phyloP scores from a whole-genome alignment of 805 yeast genomes.

The Saccharomycopsis sp. region DNA sequence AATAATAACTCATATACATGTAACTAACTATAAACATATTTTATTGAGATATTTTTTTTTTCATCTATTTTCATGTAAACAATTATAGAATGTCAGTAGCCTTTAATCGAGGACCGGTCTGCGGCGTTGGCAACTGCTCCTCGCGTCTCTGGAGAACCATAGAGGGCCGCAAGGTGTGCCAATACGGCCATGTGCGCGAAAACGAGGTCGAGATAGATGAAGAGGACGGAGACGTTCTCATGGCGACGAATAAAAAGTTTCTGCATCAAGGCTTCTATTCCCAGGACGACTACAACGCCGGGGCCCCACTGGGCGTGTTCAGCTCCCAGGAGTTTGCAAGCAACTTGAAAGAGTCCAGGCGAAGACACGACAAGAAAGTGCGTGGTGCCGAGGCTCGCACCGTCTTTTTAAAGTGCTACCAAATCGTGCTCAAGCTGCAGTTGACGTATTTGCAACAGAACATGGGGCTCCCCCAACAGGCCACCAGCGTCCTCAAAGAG shows the following conservation, averaged over 20 bases:
- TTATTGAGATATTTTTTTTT: too few relatives aligned
- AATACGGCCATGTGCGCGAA: slow-evolving; percentile 82
- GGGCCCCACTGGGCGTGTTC: too few relatives aligned
- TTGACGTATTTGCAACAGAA: slow-evolving; percentile 31
- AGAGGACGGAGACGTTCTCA: slow-evolving; percentile 51
- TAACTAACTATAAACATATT: too few relatives aligned
- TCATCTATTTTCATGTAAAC: too few relatives aligned
- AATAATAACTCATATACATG: neutral
- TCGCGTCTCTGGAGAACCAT: slow-evolving; percentile 62
- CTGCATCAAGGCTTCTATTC: too few relatives aligned
- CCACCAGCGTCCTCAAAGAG: slow-evolving; percentile 30
- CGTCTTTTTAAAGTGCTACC: slow-evolving; percentile 39
- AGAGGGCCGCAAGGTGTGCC: slow-evolving; percentile 79
- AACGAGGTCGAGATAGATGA: slow-evolving; percentile 73
- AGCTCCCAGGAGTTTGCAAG: too few relatives aligned
- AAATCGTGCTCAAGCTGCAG: slow-evolving; percentile 42
- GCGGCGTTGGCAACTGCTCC: slow-evolving; percentile 87
- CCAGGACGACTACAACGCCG: too few relatives aligned
- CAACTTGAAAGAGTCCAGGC: slow-evolving; percentile 7
- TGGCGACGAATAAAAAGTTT: slow-evolving; percentile 50
- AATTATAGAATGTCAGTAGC: too few relatives aligned
- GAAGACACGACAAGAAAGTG: slow-evolving; percentile 19
- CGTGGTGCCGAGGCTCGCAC: slow-evolving; percentile 43
- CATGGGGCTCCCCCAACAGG: slow-evolving; percentile 26
- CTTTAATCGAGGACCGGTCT: slow-evolving; percentile 54